Conservation (phyloP, 352 stramenopile genomes). For the Globisporangium emineosum region DNA sequence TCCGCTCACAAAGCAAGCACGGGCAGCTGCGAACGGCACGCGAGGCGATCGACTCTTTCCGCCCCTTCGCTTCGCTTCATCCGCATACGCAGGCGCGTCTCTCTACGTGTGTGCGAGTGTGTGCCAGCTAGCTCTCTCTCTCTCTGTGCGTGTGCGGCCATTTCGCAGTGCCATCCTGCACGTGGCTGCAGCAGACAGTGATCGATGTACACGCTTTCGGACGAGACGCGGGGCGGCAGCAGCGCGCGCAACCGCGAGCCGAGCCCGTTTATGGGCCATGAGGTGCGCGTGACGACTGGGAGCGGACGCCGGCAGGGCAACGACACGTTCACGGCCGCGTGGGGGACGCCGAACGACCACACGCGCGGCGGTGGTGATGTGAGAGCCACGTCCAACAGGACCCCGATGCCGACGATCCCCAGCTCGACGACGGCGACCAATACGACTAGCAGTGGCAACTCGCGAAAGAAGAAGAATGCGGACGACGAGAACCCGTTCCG, state of each 20-base stretch:
- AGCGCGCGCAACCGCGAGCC: conserved; percentile 16
- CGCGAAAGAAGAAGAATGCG: conserved; percentile 11
- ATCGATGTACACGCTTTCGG: conserved; percentile 18
- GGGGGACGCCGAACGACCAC: conserved; percentile 3
- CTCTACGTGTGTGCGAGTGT: no score
- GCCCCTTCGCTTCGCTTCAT: background rate
- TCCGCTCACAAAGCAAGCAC: background rate
- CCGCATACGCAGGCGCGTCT: background rate
- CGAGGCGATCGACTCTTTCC: background rate
- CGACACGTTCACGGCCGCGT: conserved; percentile 17
- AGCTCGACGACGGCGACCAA: background rate
- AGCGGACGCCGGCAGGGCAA: conserved; percentile 12
- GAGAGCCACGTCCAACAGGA: background rate
- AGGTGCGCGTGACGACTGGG: background rate
- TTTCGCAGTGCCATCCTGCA: no score
- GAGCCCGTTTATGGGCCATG: conserved; percentile 13
- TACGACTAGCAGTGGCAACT: background rate
- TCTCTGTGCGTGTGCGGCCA: background rate
- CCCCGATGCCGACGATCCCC: background rate
- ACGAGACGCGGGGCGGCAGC: conserved; percentile 10
- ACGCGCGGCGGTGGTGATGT: background rate
- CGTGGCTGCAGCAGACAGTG: no score
- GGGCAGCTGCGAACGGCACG: background rate
- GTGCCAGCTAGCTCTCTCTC: no score
- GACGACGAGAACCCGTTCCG: conserved; percentile 18